phyloP scores from a whole-genome alignment of 768 basidiomycete genomes.

The Trametopsis cervina region DNA sequence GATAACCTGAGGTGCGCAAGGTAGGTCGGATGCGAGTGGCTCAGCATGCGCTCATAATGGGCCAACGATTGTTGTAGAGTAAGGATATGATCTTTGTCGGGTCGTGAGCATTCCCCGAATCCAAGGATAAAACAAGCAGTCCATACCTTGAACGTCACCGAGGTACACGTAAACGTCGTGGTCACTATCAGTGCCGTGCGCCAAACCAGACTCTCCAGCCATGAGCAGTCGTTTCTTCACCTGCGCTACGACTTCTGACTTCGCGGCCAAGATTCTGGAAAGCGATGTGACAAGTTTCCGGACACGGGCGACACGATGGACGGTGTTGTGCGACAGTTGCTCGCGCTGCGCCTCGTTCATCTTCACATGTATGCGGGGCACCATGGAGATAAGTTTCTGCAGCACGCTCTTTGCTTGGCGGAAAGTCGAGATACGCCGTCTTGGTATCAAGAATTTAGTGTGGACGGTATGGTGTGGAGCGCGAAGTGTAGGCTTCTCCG shows the following conservation, averaged over 20 bases:
- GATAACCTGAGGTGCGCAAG: slow-evolving; percentile 66
- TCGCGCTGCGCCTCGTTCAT: slow-evolving; percentile 12
- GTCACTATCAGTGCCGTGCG: slow-evolving; percentile 38
- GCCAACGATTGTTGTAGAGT: slow-evolving; percentile 77
- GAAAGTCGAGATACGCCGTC: background rate
- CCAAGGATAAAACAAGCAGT: background rate
- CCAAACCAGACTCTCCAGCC: slow-evolving; percentile 27
- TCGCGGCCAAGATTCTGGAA: slow-evolving; percentile 66
- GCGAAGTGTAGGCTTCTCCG: background rate
- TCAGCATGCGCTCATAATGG: slow-evolving; percentile 85
- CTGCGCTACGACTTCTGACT: slow-evolving; percentile 76
- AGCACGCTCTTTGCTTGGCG: slow-evolving; percentile 3
- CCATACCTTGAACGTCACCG: slow-evolving; percentile 84
- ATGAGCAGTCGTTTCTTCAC: slow-evolving; percentile 66
- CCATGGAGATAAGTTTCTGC: background rate
- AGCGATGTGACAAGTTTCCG: slow-evolving; percentile 75
- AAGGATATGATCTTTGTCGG: slow-evolving; percentile 72
- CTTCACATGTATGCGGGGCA: background rate
- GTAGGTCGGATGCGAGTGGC: slow-evolving; percentile 83
- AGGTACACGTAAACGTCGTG: slow-evolving; percentile 79
- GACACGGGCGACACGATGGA: slow-evolving; percentile 75
- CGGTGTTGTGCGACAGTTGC: slow-evolving; percentile 31
- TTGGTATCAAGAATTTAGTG: slow-evolving; percentile 10
- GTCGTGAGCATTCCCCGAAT: too few species aligned
- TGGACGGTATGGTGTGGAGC: background rate